Conservation (phyloP, 129 eudicot species). For the Deinandra increscens region DNA sequence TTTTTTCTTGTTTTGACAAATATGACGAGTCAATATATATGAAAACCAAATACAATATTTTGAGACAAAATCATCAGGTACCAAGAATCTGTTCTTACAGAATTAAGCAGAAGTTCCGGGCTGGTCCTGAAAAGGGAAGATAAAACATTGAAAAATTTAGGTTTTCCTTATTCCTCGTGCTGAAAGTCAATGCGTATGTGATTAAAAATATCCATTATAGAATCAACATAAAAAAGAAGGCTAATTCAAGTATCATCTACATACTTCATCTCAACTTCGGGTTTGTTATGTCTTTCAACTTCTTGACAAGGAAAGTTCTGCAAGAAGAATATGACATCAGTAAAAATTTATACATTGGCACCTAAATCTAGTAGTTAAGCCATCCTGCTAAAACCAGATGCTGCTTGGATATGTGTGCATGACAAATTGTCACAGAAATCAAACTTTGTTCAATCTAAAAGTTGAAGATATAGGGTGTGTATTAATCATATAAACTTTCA, state of each 20-base stretch:
- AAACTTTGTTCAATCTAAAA: not conserved
- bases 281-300: constrained; percentile 96
- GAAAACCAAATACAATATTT: not conserved
- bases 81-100: constrained; percentile 56
- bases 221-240: not conserved
- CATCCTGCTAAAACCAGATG: not conserved
- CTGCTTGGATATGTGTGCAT: not conserved
- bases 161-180: not conserved
- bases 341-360: not conserved
- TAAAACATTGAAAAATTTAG: constrained; percentile 2
- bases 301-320: constrained; percentile 94
- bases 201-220: not conserved
- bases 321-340: constrained; percentile 28
- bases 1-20: not conserved
- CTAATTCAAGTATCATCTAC: constrained; percentile 25
- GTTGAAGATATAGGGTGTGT: not conserved
- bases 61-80: constrained; percentile 3
- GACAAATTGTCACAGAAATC: not conserved
- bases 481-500: not conserved
- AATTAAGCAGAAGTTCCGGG: constrained; percentile 90
- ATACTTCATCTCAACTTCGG: constrained; percentile 90
- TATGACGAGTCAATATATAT: not conserved
- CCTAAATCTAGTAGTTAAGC: not conserved
- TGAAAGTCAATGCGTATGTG: not conserved
- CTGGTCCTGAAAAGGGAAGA: constrained; percentile 74